Percentiles rank a stretch among this genome's conserved stretches.
Conservation (phyloP, 345 rosid genomes). For the Corymbia maculata region DNA sequence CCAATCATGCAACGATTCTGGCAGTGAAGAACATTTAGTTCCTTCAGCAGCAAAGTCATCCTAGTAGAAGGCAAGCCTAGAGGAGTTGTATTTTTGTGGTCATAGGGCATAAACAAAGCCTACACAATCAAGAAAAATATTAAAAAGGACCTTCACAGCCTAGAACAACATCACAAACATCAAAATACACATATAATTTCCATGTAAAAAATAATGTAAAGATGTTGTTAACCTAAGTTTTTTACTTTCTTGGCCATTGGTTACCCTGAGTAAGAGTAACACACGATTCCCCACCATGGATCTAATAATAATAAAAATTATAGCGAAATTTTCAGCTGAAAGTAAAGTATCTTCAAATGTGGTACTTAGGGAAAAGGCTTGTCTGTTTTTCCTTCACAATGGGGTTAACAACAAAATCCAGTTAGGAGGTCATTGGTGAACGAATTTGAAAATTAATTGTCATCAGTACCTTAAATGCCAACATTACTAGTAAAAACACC, state of each 20-base stretch:
- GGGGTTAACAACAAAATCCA: background rate
- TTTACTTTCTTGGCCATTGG: background rate
- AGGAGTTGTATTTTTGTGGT: conserved; percentile 87
- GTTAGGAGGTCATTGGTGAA: background rate
- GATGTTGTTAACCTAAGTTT: background rate
- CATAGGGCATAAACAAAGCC: conserved; percentile 98
- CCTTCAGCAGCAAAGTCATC: conserved; percentile 68
- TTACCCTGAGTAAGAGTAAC: background rate
- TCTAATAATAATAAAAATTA: background rate
- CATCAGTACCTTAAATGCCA: background rate
- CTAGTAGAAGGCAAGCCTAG: conserved; percentile 41
- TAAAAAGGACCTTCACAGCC: background rate
- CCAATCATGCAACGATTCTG: conserved; percentile 83
- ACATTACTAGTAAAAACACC: background rate
- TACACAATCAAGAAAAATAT: conserved; percentile 11
- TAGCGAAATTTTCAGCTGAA: background rate
- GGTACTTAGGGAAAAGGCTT: background rate
- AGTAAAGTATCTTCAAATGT: background rate
- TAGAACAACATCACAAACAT: background rate
- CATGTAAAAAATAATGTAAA: background rate
- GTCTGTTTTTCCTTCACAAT: background rate
- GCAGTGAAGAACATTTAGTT: conserved; percentile 65
- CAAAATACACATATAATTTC: background rate
- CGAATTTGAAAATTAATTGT: background rate
- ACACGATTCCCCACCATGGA: background rate